Conservation (phyloP, 768 basidiomycete species). For the Mrakia frigida region DNA sequence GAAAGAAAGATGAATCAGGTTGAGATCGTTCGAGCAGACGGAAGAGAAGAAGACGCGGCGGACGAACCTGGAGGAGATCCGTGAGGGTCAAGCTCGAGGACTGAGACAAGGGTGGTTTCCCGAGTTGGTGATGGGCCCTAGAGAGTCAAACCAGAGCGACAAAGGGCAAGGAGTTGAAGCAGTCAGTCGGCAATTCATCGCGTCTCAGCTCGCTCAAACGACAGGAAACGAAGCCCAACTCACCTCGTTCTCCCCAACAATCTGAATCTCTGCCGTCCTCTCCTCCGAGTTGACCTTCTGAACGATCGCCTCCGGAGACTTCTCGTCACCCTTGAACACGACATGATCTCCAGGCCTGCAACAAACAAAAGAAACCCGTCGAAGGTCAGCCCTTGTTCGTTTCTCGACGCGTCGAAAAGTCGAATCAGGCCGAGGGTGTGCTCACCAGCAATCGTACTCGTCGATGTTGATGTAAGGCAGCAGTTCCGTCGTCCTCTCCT, state of each 20-base stretch:
- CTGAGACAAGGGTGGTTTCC: slow-evolving; percentile 54
- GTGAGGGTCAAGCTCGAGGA: slow-evolving; percentile 83
- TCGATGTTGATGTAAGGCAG: slow-evolving; percentile 82
- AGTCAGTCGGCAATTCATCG: no score
- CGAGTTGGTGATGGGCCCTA: background rate
- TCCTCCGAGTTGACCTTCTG: slow-evolving; percentile 55
- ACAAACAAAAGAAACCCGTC: background rate
- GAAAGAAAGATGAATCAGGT: no score
- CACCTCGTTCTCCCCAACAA: background rate
- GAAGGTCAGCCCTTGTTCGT: background rate
- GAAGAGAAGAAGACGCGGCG: no score
- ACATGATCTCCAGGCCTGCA: slow-evolving; percentile 86
- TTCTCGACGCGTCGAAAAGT: slow-evolving; percentile 53
- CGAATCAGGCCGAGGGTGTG: slow-evolving; percentile 45
- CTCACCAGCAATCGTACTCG: slow-evolving; percentile 56
- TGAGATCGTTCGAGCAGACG: no score
- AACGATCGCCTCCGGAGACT: slow-evolving; percentile 61
- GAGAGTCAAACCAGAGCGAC: no score
- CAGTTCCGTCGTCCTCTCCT: slow-evolving; percentile 61
- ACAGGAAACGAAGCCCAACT: background rate
- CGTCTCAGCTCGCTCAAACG: no score
- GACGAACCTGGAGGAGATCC: slow-evolving; percentile 45
- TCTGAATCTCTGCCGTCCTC: slow-evolving; percentile 61
- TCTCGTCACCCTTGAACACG: slow-evolving; percentile 70
- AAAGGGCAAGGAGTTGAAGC: background rate